Conservation (phyloP, 768 basidiomycete species). For the Tulasnella sp. region DNA sequence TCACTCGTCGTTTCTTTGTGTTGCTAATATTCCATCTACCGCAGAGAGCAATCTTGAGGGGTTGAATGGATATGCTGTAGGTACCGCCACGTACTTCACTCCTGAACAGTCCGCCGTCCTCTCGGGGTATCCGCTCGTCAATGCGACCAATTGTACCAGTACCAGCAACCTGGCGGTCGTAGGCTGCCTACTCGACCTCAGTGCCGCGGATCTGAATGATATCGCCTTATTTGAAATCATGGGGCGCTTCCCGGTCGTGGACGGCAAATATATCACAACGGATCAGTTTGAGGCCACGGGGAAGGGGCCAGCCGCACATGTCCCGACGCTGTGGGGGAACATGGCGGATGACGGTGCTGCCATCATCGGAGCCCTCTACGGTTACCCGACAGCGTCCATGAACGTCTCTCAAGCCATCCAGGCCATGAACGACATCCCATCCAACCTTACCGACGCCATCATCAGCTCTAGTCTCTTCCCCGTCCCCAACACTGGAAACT, state of each 20-base stretch:
- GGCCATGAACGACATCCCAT: conserved; percentile 18
- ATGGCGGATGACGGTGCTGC: conserved; percentile 42
- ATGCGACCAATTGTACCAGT: conserved; percentile 30
- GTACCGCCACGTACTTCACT: conserved; percentile 40
- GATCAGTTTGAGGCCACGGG: conserved; percentile 18
- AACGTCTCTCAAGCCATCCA: conserved; percentile 18
- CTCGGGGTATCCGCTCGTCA: conserved; percentile 31
- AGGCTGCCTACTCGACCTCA: conserved; percentile 30
- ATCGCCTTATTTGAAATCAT: conserved; percentile 23
- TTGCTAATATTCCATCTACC: too few species aligned
- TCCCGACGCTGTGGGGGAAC: conserved; percentile 39
- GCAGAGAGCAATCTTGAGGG: conserved; percentile 38
- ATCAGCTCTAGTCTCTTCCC: conserved; percentile 33
- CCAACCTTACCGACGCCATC: conserved; percentile 19
- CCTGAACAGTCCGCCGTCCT: conserved; percentile 31
- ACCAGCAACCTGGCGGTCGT: conserved; percentile 26
- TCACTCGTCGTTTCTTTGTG: too few species aligned
- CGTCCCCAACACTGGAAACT: conserved; percentile 28
- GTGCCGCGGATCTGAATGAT: conserved; percentile 30
- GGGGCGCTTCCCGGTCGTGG: conserved; percentile 33
- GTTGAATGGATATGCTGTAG: conserved; percentile 34
- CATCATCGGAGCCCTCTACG: conserved; percentile 26
- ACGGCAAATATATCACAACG: conserved; percentile 35
- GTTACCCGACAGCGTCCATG: conserved; percentile 26
- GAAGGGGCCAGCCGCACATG: conserved; percentile 31